phyloP scores from a whole-genome alignment of 192 early-diverging fungal genomes.

The Backusella macrospora region DNA sequence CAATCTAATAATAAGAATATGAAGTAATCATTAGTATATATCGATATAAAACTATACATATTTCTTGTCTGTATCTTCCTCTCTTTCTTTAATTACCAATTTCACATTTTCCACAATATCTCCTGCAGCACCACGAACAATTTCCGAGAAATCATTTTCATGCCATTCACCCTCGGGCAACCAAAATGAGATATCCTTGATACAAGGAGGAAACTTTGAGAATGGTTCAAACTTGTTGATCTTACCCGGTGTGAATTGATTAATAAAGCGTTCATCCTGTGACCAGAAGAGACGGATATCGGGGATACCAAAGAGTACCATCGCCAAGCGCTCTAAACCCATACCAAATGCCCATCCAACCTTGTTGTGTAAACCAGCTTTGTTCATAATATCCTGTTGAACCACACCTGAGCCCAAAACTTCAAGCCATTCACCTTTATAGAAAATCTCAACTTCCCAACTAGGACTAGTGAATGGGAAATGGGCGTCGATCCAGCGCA shows the following conservation, averaged over 20 bases:
- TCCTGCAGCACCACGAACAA: slow-evolving; percentile 89
- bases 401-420: slow-evolving; percentile 93
- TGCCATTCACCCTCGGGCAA: slow-evolving; percentile 64
- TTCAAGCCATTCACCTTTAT: slow-evolving; percentile 93
- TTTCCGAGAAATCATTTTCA: slow-evolving; percentile 93
- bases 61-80: too few relatives aligned
- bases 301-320: slow-evolving; percentile 94
- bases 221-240: slow-evolving; percentile 84
- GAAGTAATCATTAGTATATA: slow-evolving; percentile 12
- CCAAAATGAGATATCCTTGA: slow-evolving; percentile 98
- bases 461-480: slow-evolving; percentile 97
- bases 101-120: slow-evolving; percentile 91
- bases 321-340: slow-evolving; percentile 92
- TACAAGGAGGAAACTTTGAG: slow-evolving; percentile 88
- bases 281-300: slow-evolving; percentile 98
- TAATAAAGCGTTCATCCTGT: slow-evolving; percentile 80
- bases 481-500: slow-evolving; percentile 92
- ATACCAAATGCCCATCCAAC: slow-evolving; percentile 99
- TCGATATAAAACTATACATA: background rate
- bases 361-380: slow-evolving; percentile 65
- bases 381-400: slow-evolving; percentile 79
- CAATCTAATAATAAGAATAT: slow-evolving; percentile 57
- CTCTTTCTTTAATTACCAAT: slow-evolving; percentile 51
- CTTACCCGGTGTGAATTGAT: slow-evolving; percentile 73
- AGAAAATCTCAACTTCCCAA: slow-evolving; percentile 96